Base-by-base conservation (phyloP, 495 filamentous ascomycete genomes). In the Rhypophila decipiens region DNA sequence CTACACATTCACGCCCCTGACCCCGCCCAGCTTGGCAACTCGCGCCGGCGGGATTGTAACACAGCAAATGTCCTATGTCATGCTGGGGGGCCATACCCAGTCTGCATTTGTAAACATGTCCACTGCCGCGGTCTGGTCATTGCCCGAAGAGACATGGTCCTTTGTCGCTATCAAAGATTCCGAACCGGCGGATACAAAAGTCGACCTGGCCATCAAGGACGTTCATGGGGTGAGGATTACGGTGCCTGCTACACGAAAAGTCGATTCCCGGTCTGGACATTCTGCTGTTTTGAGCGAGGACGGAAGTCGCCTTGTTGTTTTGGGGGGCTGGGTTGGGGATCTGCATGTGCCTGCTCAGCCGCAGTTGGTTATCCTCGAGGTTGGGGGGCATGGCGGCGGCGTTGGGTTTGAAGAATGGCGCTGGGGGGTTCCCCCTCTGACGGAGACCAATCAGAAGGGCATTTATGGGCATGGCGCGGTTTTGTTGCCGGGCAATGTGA, bases 241-340 rank as follows among this genome's bases (percentile, higher is more conserved):
- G 12, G 22, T 24, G 29, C n/a, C 41, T 20, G 42, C 10, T 17
- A 39, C 24, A 11, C n/a, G n/a, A n/a, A 20, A 19, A n/a, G 41
- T 95, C 12, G 87, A 93, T 42, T 85, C 87, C 19, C 69, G 91
- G 46, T 94, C 88, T 3, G 91, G 91, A 1, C 91, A 97, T 53
- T 88, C 85, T 0, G 80, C 91, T 9, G 77, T 94, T 5, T 66
- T 95, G 5, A 86, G 81, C 2, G 72, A 80, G 33, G 89, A 95
- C 63, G 88, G 90, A 2, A 79, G 64, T 24, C 78, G 74, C 40
- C 66, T 96, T 10, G 69, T 94, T 38, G 69, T 97, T 3, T 77
- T 87, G 55, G 91, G 91, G 12, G 91, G 91, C 8, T 97, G 91
- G 91, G 87, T 95, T 11, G 90, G 90, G 12, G 82, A 94, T 65